Evolutionary conservation across 176 grass and related monocot genomes (phyloP), one percentile per base, ranked within the genome.

Genomic region (Oryza punctata): DNA sequence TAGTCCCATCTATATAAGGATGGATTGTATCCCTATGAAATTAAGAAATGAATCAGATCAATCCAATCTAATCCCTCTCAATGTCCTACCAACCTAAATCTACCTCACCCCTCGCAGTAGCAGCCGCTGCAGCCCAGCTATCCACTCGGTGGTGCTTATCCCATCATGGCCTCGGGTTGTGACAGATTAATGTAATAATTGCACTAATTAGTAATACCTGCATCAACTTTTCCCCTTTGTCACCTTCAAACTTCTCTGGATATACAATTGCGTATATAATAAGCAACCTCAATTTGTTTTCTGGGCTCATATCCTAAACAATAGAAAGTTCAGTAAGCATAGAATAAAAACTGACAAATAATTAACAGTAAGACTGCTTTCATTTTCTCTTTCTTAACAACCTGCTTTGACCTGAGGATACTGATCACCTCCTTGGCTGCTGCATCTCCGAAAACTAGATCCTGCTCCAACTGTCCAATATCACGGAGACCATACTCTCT

Each of bases 171-270:
- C 41, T 43, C 41, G 41, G 41, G 2, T 11, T 11, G 41, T 43
- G 41, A 43, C 10, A 43, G 41, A 10, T 43, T 43, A 11, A 11
- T 43, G 10, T 43, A 10, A 86, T 43, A 10, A 86, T 10, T 69
- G 28, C 32, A 9, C 49, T 11, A 6, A 54, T 46, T 41, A 85
- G 50, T 37, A 87, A 87, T 85, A 99, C 96, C 96, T 99, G 93
- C 93, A 99, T 87, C 83, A 99, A 85, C 77, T 99, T 93, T 59
- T 94, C 83, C 70, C 93, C 96, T 87, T 99, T 99, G 83, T 96
- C 93, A 70, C 96, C 93, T 91, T 96, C 93, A 91, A 99, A 99
- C 75, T 99, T 99, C 26, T 99, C 96, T 29, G 93, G 96, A 71
- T 91, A 85, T 33, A 92, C 85, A 65, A 90, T 82, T 80, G 93